Evolutionary conservation across 805 yeast species (phyloP), one percentile per base, ranked within the genome.

Genomic region (Naumovozyma castellii): DNA sequence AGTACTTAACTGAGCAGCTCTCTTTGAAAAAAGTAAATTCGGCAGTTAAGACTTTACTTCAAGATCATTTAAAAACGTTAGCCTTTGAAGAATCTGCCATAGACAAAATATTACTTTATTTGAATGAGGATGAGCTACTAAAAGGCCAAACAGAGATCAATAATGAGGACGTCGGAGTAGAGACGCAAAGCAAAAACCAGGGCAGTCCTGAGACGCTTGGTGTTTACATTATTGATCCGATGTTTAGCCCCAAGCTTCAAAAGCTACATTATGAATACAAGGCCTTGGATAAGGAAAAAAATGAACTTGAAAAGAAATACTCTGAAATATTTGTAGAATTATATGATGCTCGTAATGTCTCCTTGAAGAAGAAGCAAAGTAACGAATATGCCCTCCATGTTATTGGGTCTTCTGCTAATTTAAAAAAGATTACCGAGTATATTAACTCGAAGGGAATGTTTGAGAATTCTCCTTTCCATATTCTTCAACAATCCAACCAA

Each of bases 341-440:
- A n/a, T 47, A 52, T n/a, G 53, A 52, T 4, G 59, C 56, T 3
- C 57, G 56, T 37, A 58, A 49, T 34, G 60, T 66, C 0, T 44
- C 51, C 4, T 51, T 74, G 31, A 66, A 67, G 34, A 60, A 66
- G 54, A 64, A 70, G 15, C 68, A 69, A 14, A 58, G 62, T 34
- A 56, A 63, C 32, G 71, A 72, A 10, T 67, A 74, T 50, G 75
- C 74, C 6, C 59, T 80, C 2, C 68, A 72, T 43, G 59, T 79
- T 10, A 53, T 66, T 4, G 76, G 74, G 0, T 59, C 65, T 17
- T 51, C 58, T 16, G 63, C 40, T 2, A 45, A 43, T 35, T 36
- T 57, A 15, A 47, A 42, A n/a, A 50, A 48, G 34, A 36, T 64
- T 5, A 34, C 29, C 40, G 40, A 50, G 39, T 32, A 28, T 38